Conservation (phyloP, 1,284 basidiomycete species). For the Puccinia hordei region DNA sequence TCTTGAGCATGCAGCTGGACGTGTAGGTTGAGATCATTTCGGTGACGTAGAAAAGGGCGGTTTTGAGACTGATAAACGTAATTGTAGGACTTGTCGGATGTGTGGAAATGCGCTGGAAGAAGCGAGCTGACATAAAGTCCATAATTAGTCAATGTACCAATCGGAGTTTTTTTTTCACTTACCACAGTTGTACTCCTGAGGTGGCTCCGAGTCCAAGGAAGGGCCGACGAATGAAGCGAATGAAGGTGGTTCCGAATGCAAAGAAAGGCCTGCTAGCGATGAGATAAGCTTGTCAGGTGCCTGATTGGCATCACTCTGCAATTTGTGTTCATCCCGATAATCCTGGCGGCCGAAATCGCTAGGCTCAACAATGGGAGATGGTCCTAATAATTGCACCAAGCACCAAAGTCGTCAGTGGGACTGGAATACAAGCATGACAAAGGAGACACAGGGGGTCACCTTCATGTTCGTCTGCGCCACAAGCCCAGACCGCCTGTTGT, state of each 20-base stretch:
- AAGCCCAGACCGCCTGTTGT: neutral
- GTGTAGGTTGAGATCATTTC: neutral
- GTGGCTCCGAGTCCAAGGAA: neutral
- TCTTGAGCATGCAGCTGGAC: neutral
- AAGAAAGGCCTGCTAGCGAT: neutral
- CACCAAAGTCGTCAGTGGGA: neutral
- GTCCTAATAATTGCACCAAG: neutral
- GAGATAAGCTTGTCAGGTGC: neutral
- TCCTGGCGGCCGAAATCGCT: neutral
- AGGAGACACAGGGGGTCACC: neutral
- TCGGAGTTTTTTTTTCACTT: neutral
- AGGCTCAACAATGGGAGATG: neutral
- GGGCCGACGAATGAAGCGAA: no score
- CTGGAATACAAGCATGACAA: neutral
- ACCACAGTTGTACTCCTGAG: neutral
- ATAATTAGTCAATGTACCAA: neutral
- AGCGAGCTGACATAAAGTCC: neutral
- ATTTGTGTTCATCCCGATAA: neutral
- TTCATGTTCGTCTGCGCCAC: neutral
- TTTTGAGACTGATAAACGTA: conserved; percentile 1
- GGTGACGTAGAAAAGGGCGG: conserved; percentile 1
- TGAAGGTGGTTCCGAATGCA: no score
- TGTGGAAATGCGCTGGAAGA: neutral
- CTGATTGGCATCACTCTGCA: neutral
- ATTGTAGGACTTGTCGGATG: neutral